phyloP scores from a whole-genome alignment of 2,329 filamentous ascomycete genomes.

The Sporothrix dimorphospora region DNA sequence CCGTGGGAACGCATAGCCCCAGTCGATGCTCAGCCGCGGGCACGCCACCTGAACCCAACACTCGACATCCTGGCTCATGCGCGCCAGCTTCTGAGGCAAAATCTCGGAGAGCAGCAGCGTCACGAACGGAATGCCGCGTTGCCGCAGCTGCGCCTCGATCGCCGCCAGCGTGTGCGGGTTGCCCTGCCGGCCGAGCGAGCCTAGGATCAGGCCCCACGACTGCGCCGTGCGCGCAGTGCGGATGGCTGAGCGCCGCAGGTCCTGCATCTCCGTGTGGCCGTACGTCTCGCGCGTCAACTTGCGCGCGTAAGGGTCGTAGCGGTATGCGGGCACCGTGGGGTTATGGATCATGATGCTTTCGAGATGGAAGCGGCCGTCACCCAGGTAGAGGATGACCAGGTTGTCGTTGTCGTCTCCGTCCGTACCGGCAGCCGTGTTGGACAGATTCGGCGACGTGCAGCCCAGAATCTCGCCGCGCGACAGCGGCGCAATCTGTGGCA shows the following conservation, averaged over 20 bases:
- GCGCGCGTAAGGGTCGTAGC: conserved; percentile 95
- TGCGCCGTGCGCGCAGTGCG: conserved; percentile 68
- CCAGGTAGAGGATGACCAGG: conserved; percentile 84
- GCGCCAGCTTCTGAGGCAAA: conserved; percentile 89
- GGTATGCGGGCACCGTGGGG: conserved; percentile 83
- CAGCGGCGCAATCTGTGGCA: conserved; percentile 90
- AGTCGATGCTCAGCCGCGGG: conserved; percentile 95
- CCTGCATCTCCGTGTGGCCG: conserved; percentile 87
- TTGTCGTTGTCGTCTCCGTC: conserved; percentile 55
- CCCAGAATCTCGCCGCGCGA: conserved; percentile 95
- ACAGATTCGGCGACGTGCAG: conserved; percentile 78
- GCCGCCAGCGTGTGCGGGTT: conserved; percentile 90
- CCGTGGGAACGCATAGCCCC: conserved; percentile 93
- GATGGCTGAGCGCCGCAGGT: conserved; percentile 77
- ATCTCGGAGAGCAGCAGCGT: conserved; percentile 92
- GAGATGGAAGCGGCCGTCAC: conserved; percentile 92
- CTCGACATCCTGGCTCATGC: conserved; percentile 85
- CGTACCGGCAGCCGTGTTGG: conserved; percentile 22
- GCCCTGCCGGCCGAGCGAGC: conserved; percentile 88
- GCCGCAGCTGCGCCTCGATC: conserved; percentile 76
- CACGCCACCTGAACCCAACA: conserved; percentile 99
- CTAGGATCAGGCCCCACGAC: conserved; percentile 91
- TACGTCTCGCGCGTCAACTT: conserved; percentile 91
- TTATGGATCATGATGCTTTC: conserved; percentile 99
- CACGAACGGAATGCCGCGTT: conserved; percentile 76